Base-by-base conservation (phyloP, 345 rosid species). In the Corchorus capsularis region DNA sequence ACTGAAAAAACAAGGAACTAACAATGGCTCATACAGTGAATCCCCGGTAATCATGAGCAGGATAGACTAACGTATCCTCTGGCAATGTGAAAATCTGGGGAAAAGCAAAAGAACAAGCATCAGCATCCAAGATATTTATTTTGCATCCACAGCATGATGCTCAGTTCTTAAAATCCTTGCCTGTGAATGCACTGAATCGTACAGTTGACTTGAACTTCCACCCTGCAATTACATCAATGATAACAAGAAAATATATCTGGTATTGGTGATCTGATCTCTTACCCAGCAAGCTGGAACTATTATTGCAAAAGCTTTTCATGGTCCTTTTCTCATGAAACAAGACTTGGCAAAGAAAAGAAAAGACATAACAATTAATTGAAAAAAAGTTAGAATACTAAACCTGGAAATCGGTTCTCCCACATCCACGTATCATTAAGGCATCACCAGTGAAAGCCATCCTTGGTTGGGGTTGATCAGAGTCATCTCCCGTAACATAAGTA, bases 381-480 rank as follows among this genome's bases (percentile, higher is more conserved):
- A 8, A 20, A 12, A 0, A 9, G 43, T 20, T 6, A 61, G 17
- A 1, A 32, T 32, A 9, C 39, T 54, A 43, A 74, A 93, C 99
- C 98, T 95, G 98, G 79, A 95, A 95, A 84, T 93, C 99, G 1
- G 98, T 93, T 77, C 99, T 93, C 17, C 99, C 99, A 77, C 99
- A 95, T 54, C 99, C 99, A 37, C 97, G 94, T 77, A 95, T 87
- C 76, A 95, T 77, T 54, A 93, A 56, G 17, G 96, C 89, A 84
- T 95, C 99, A 7, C 97, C 98, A 0, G 99, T 95, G 85, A 95
- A 95, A 6, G 92, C 98, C 96, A 91, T 91, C 83, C 90, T 84
- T 71, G 98, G 98, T 59, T 83, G 84, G 19, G 99, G 97, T 73
- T 95, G 98, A 80, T 80, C 82, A 9, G 85, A 82, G 14, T 85